Evolutionary conservation across 2,329 filamentous ascomycete genomes (phyloP).

Genomic region (Paecilomyces niveus): DNA sequence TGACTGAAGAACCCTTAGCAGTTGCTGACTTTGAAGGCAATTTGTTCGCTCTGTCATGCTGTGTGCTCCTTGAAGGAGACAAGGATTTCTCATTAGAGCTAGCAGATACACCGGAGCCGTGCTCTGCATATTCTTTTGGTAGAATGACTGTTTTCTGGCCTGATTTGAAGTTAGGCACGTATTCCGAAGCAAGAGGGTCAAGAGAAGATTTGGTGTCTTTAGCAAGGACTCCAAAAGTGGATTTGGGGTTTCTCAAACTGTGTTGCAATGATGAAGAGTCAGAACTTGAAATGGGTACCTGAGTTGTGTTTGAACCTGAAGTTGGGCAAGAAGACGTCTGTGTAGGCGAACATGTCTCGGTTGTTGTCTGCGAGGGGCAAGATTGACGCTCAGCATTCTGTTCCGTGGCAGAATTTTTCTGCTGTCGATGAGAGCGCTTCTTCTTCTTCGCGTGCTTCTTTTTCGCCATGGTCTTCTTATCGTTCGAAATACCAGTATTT

Average conservation of each 20-base stretch:
- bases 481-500: conserved; percentile 22
- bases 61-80: too few species aligned
- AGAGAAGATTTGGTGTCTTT: background rate
- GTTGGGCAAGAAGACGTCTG: background rate
- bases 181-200: background rate
- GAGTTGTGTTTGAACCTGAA: background rate
- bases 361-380: background rate
- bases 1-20: background rate
- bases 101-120: background rate
- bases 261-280: background rate
- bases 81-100: background rate
- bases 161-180: background rate
- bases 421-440: conserved; percentile 9
- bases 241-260: background rate
- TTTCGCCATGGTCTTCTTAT: conserved; percentile 33
- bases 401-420: background rate
- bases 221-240: background rate
- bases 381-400: background rate
- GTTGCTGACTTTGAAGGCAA: background rate
- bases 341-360: background rate
- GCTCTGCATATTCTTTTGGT: background rate
- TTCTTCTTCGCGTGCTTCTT: conserved; percentile 23
- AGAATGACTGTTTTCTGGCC: background rate
- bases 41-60: background rate
- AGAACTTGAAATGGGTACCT: background rate